Evolutionary conservation across 768 basidiomycete genomes (phyloP).

Genomic region (Russula emetica): DNA sequence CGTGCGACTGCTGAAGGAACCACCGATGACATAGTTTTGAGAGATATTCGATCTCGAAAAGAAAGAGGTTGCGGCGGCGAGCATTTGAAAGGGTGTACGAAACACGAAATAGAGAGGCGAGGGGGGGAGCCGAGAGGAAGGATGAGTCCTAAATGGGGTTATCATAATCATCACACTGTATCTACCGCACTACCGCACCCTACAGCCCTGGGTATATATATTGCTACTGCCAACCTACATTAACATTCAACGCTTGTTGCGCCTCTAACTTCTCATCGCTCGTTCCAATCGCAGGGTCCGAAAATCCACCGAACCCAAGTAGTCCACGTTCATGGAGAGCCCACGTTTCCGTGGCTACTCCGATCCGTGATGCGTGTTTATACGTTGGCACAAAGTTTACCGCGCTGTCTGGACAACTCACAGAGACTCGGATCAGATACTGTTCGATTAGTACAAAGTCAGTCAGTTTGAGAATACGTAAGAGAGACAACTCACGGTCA

Average conservation of each 20-base stretch:
- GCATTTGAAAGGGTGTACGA: constrained; percentile 36
- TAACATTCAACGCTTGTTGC: neutral
- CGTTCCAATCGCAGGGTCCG: constrained; percentile 42
- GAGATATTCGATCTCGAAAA: constrained; percentile 77
- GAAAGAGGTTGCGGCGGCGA: constrained; percentile 80
- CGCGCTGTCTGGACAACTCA: constrained; percentile 34
- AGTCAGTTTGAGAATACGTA: neutral
- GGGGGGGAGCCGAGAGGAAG: neutral
- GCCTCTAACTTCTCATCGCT: constrained; percentile 19
- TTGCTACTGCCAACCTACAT: neutral
- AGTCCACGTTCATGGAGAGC: constrained; percentile 40
- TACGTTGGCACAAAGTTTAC: constrained; percentile 37
- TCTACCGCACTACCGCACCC: neutral
- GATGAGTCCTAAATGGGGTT: neutral
- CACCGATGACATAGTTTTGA: constrained; percentile 69
- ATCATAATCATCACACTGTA: neutral
- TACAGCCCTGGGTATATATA: no score
- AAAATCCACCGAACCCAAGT: constrained; percentile 37
- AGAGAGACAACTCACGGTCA: constrained; percentile 30
- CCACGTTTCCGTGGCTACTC: constrained; percentile 41
- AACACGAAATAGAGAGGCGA: neutral
- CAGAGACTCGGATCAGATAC: constrained; percentile 39
- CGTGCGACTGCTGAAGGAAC: constrained; percentile 33
- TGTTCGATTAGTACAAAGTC: constrained; percentile 19
- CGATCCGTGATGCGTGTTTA: constrained; percentile 37